Conservation (phyloP, 2,329 filamentous ascomycete genomes). For the Trichophyton schoenleinii region DNA sequence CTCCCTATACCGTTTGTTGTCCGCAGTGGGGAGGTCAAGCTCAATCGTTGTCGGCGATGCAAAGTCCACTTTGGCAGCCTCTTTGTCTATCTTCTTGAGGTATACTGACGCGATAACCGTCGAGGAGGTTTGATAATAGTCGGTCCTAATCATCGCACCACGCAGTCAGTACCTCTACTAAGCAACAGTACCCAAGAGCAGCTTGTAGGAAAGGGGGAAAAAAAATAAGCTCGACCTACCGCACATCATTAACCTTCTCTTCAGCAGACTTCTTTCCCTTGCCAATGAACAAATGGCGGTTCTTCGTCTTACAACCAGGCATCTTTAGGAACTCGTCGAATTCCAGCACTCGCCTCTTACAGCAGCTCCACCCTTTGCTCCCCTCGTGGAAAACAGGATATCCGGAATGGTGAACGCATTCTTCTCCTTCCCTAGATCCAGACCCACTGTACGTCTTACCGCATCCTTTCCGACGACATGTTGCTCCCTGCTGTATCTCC, state of each 20-base stretch:
- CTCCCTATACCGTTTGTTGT: conserved; percentile 68
- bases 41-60: conserved; percentile 45
- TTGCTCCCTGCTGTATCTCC: conserved; percentile 58
- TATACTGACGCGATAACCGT: conserved; percentile 85
- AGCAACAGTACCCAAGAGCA: neutral
- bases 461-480: conserved; percentile 69
- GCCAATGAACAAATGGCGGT: conserved; percentile 70
- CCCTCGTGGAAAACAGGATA: conserved; percentile 93
- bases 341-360: conserved; percentile 85
- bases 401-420: conserved; percentile 80
- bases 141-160: conserved; percentile 43
- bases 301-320: conserved; percentile 73
- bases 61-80: conserved; percentile 61
- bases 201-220: too few species aligned
- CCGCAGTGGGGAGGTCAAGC: conserved; percentile 75
- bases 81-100: conserved; percentile 91
- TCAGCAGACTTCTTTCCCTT: conserved; percentile 55
- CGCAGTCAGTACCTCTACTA: conserved; percentile 2
- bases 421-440: conserved; percentile 52
- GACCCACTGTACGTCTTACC: conserved; percentile 50
- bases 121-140: conserved; percentile 86
- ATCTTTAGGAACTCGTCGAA: conserved; percentile 98
- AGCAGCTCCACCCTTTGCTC: conserved; percentile 95
- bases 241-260: conserved; percentile 64
- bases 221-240: conserved; percentile 38